Evolutionary conservation across 208 protist genomes (phyloP).

Genomic region (Crithidia thermophila): DNA sequence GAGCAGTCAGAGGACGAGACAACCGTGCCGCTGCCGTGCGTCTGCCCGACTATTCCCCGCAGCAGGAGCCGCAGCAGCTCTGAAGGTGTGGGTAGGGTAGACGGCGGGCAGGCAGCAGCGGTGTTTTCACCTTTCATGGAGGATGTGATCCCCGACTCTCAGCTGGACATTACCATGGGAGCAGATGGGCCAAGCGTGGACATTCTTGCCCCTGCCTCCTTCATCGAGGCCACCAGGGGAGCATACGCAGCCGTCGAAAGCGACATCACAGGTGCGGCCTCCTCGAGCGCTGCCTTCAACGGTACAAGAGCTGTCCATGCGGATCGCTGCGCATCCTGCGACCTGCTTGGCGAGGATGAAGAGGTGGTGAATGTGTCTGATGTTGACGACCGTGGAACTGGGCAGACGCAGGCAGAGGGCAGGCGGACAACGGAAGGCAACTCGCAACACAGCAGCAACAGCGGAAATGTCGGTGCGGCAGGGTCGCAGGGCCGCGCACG

Average conservation of each 20-base stretch:
- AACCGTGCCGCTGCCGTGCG: constrained; percentile 5
- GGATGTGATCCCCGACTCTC: constrained; percentile 10
- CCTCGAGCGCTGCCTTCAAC: background rate
- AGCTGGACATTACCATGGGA: background rate
- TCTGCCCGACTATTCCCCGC: too few species aligned
- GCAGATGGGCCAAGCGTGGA: background rate
- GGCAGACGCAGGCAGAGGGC: background rate
- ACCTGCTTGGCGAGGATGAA: too few species aligned
- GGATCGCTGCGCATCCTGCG: too few species aligned
- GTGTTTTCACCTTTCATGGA: background rate
- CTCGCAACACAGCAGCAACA: background rate
- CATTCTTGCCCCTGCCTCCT: constrained; percentile 1
- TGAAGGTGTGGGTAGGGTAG: background rate
- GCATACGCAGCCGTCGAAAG: background rate
- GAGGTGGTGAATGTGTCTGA: background rate
- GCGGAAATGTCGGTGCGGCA: too few species aligned
- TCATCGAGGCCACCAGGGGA: background rate
- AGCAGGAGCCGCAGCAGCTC: too few species aligned
- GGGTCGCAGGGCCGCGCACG: too few species aligned
- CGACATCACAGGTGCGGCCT: background rate
- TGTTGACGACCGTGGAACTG: background rate
- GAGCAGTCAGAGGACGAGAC: background rate
- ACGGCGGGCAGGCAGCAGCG: background rate
- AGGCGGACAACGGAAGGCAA: too few species aligned
- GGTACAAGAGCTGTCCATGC: background rate